Percentiles rank a stretch among this genome's conserved stretches.
phyloP scores from a whole-genome alignment of 116 monocot species.

The Phalaenopsis hybrid region DNA sequence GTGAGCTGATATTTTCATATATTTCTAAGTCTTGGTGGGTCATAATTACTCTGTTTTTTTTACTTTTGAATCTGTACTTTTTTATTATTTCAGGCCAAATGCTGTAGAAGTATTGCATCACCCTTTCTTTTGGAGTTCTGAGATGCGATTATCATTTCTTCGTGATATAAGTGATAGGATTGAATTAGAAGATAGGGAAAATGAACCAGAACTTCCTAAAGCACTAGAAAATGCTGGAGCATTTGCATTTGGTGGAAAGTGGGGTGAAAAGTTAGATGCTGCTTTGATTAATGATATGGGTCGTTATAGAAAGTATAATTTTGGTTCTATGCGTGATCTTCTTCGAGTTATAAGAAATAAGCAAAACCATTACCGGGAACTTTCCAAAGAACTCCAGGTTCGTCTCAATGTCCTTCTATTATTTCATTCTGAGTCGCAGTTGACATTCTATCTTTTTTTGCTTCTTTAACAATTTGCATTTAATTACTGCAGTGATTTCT shows the following conservation, averaged over 20 bases:
- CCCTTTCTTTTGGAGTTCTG: slow-evolving; percentile 85
- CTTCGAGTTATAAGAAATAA: slow-evolving; percentile 87
- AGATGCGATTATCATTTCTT: slow-evolving; percentile 74
- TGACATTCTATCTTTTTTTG: background rate
- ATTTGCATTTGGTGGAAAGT: slow-evolving; percentile 78
- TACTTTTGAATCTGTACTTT: background rate
- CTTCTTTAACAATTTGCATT: background rate
- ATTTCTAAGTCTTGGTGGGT: background rate
- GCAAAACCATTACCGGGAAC: slow-evolving; percentile 79
- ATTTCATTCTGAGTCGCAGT: background rate
- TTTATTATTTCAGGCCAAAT: slow-evolving; percentile 44
- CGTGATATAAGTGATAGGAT: slow-evolving; percentile 81
- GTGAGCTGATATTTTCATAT: slow-evolving; percentile 20
- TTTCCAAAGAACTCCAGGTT: slow-evolving; percentile 74
- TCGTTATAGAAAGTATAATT: slow-evolving; percentile 85
- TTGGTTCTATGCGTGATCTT: slow-evolving; percentile 72
- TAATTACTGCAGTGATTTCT: background rate
- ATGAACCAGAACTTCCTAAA: slow-evolving; percentile 52
- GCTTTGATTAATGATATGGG: slow-evolving; percentile 68
- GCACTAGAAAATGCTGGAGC: slow-evolving; percentile 52
- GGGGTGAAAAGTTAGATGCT: slow-evolving; percentile 73
- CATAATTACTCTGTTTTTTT: background rate
- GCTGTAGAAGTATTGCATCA: slow-evolving; percentile 64
- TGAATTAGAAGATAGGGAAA: slow-evolving; percentile 74
- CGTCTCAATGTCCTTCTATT: background rate